Percentiles rank a stretch among this genome's conserved stretches.
Evolutionary conservation across 129 eudicot genomes (phyloP).

Genomic region (Kitagawia praeruptora): DNA sequence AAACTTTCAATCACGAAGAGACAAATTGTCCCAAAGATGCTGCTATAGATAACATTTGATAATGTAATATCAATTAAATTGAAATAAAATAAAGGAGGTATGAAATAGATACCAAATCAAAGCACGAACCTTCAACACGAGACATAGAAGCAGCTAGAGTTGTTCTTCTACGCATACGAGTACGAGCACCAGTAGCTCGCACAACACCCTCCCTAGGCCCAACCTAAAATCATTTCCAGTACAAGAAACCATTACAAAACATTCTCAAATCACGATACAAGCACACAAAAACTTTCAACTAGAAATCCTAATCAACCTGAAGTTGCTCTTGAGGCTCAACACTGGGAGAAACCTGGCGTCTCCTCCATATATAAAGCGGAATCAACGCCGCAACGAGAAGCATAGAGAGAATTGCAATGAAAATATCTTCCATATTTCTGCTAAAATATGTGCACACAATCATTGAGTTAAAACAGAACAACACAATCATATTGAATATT

Average conservation of each 20-base stretch:
- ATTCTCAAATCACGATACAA: background rate
- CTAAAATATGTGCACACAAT: background rate
- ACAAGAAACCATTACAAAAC: background rate
- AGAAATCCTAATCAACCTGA: conserved; percentile 35
- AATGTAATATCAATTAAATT: background rate
- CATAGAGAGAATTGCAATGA: conserved; percentile 70
- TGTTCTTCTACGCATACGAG: conserved; percentile 81
- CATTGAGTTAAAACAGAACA: too few species aligned
- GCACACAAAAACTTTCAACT: background rate
- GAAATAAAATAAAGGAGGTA: background rate
- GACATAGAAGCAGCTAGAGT: conserved; percentile 71
- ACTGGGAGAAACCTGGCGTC: conserved; percentile 40
- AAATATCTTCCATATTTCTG: conserved; percentile 59
- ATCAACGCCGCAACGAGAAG: conserved; percentile 51
- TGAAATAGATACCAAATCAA: background rate
- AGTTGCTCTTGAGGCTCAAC: conserved; percentile 47
- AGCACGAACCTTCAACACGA: conserved; percentile 51
- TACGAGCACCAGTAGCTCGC: conserved; percentile 47
- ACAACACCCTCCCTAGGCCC: conserved; percentile 61
- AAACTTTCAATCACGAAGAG: background rate
- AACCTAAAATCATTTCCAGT: conserved; percentile 27
- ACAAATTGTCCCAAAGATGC: background rate
- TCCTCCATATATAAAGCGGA: conserved; percentile 83
- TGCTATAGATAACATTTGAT: background rate
- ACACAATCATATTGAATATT: too few species aligned